A percentile compares a stretch with the other conserved stretches of the same genome.
Conservation (phyloP, 2,329 filamentous ascomycete genomes). For the Talaromyces rugulosus region DNA sequence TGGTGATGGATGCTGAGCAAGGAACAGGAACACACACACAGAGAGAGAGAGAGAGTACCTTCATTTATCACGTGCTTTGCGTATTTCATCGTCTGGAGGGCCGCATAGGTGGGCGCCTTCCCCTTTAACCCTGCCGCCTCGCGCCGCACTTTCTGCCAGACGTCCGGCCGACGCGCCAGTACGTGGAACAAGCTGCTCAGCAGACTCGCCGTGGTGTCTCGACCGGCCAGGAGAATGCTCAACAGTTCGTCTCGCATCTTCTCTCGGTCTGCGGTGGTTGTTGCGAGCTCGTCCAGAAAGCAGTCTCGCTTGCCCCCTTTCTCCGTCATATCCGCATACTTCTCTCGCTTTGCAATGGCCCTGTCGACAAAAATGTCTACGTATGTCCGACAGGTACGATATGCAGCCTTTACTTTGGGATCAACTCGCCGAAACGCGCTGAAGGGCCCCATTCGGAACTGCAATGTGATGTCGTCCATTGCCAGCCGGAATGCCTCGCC, state of each 20-base stretch:
- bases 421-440: too few species aligned
- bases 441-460: too few species aligned
- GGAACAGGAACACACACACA: too few species aligned
- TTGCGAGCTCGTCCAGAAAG: constrained; percentile 47
- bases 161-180: constrained; percentile 27
- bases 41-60: too few species aligned
- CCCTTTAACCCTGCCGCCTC: neutral
- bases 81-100: neutral
- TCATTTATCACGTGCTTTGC: too few species aligned
- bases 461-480: too few species aligned
- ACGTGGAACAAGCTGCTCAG: constrained; percentile 35
- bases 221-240: constrained; percentile 50
- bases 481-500: too few species aligned
- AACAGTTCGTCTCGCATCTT: constrained; percentile 47
- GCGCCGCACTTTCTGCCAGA: neutral
- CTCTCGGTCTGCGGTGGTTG: constrained; percentile 42
- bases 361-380: too few species aligned
- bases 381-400: too few species aligned
- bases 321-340: constrained; percentile 43
- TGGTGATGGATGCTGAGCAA: too few species aligned
- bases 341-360: too few species aligned
- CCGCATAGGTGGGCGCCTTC: neutral
- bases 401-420: too few species aligned
- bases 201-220: constrained; percentile 46
- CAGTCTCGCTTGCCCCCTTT: neutral